Percentiles rank a stretch among this genome's conserved stretches.
Conservation (phyloP, 1,139 yeast genomes). For the Debaryomyces sp. region DNA sequence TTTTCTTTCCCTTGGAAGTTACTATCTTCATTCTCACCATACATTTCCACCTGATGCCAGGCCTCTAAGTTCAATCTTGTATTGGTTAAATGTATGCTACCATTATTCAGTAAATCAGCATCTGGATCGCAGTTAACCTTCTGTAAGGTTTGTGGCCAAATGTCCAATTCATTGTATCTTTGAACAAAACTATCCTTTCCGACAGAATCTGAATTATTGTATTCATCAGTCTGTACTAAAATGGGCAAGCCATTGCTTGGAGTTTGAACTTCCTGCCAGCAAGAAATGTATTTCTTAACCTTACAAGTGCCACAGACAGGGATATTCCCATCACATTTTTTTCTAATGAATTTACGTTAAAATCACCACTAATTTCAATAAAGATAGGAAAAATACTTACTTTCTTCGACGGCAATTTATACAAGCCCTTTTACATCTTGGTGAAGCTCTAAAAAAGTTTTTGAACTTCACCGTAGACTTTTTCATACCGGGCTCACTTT, state of each 20-base stretch:
- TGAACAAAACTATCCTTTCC: too few relatives aligned
- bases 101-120: too few relatives aligned
- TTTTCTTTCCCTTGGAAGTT: too few relatives aligned
- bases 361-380: background rate
- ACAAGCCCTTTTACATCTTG: background rate
- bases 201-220: too few relatives aligned
- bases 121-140: too few relatives aligned
- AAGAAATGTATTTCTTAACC: background rate
- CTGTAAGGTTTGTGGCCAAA: too few relatives aligned
- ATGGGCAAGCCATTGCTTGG: background rate
- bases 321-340: background rate
- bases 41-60: too few relatives aligned
- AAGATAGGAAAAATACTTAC: background rate
- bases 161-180: too few relatives aligned
- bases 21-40: too few relatives aligned
- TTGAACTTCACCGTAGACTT: background rate
- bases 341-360: background rate
- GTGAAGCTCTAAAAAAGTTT: background rate
- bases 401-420: background rate
- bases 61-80: too few relatives aligned
- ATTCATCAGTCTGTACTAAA: background rate
- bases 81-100: too few relatives aligned
- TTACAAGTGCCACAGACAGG: slow-evolving; percentile 1
- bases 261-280: background rate
- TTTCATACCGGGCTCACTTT: background rate